A percentile compares a stretch with the other conserved stretches of the same genome.
Conservation (phyloP, 352 stramenopile species). For the Globisporangium carolinianum region DNA sequence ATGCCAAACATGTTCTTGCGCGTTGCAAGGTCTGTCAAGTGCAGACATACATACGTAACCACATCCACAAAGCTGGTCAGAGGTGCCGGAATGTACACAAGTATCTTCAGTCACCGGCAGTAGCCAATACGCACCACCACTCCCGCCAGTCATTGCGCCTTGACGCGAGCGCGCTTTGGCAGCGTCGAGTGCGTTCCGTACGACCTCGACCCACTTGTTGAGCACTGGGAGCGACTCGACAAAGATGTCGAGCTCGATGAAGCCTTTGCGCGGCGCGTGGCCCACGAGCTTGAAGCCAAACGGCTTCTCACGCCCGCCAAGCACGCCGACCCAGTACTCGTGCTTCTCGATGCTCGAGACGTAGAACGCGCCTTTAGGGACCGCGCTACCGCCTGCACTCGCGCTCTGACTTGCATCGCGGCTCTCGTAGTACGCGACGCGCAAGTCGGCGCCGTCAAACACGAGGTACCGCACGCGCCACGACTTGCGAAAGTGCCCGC, state of each 20-base stretch:
- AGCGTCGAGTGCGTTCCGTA: slow-evolving; percentile 56
- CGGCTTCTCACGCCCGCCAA: slow-evolving; percentile 60
- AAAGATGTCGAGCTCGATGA: slow-evolving; percentile 77
- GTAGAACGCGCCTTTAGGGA: slow-evolving; percentile 66
- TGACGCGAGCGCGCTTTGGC: slow-evolving; percentile 37
- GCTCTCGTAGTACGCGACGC: slow-evolving; percentile 73
- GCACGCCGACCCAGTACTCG: slow-evolving; percentile 65
- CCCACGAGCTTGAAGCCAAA: slow-evolving; percentile 85
- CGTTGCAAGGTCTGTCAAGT: slow-evolving; percentile 16
- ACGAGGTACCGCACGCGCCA: slow-evolving; percentile 77
- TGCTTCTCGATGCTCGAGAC: slow-evolving; percentile 72
- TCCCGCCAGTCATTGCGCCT: slow-evolving; percentile 6
- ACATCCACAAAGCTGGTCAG: too few relatives aligned
- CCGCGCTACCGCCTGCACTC: background rate
- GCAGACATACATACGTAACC: background rate
- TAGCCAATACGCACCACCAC: background rate
- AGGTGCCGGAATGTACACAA: too few relatives aligned
- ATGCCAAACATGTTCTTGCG: slow-evolving; percentile 60
- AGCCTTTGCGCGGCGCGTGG: slow-evolving; percentile 65
- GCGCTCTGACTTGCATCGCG: slow-evolving; percentile 37
- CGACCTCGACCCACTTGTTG: slow-evolving; percentile 78
- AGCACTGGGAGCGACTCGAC: slow-evolving; percentile 55
- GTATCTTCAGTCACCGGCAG: too few relatives aligned
- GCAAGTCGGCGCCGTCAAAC: slow-evolving; percentile 60
- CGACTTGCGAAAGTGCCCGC: slow-evolving; percentile 78